Conservation (phyloP, 2,329 filamentous ascomycete species). For the Monosporascus cannonballus region DNA sequence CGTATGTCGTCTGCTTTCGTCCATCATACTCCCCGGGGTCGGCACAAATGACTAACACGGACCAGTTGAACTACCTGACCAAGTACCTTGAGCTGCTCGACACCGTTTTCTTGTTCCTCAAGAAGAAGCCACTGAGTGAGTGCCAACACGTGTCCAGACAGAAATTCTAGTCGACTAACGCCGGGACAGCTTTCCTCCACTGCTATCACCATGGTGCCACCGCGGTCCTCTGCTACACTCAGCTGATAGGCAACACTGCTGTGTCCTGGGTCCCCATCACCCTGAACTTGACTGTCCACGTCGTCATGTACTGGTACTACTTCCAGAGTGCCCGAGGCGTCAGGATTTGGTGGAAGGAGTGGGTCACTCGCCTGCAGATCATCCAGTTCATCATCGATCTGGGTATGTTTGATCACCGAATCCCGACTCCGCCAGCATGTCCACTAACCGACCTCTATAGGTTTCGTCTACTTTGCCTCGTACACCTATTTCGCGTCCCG, state of each 20-base stretch:
- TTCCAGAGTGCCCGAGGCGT: slow-evolving; percentile 96
- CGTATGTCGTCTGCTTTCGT: slow-evolving; percentile 48
- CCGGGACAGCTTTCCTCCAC: slow-evolving; percentile 74
- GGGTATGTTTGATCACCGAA: slow-evolving; percentile 50
- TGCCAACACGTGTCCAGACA: slow-evolving; percentile 1
- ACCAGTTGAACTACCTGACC: slow-evolving; percentile 91
- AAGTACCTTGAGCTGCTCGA: slow-evolving; percentile 96
- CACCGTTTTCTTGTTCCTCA: slow-evolving; percentile 94
- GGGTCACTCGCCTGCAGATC: slow-evolving; percentile 97
- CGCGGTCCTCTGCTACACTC: slow-evolving; percentile 94
- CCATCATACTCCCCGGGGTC: slow-evolving; percentile 1
- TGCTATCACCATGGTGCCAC: slow-evolving; percentile 98
- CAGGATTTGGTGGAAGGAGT: slow-evolving; percentile 99
- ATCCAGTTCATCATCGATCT: slow-evolving; percentile 96
- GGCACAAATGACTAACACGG: slow-evolving; percentile 28
- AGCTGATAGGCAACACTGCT: slow-evolving; percentile 85
- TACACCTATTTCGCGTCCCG: slow-evolving; percentile 95
- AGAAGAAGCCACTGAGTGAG: slow-evolving; percentile 95
- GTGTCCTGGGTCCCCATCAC: slow-evolving; percentile 94
- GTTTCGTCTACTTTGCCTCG: slow-evolving; percentile 98
- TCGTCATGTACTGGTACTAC: slow-evolving; percentile 99
- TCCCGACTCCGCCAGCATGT: background rate
- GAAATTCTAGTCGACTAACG: background rate
- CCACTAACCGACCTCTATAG: slow-evolving; percentile 36
- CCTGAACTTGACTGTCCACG: slow-evolving; percentile 89